Conservation (phyloP, 805 yeast genomes). For the Kodamaea jinghongensis region DNA sequence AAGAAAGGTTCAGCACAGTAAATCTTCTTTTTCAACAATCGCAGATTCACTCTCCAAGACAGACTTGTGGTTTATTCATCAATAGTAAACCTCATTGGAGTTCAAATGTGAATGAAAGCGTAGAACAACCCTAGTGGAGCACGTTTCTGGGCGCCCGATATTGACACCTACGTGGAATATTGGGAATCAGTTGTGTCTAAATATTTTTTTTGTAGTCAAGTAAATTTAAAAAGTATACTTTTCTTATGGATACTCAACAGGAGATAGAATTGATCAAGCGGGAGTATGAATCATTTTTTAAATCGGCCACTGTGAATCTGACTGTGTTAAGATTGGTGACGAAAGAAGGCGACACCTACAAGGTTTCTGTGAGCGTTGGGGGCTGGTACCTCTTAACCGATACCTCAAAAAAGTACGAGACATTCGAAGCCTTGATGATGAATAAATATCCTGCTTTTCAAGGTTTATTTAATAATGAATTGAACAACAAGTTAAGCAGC, state of each 20-base stretch:
- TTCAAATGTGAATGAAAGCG: conserved; percentile 34
- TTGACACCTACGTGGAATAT: conserved; percentile 38
- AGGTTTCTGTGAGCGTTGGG: conserved; percentile 21
- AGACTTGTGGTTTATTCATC: background rate
- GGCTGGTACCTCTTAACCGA: conserved; percentile 25
- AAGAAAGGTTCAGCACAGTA: background rate
- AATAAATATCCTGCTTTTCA: conserved; percentile 21
- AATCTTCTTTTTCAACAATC: conserved; percentile 6
- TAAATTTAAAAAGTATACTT: background rate
- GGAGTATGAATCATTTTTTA: conserved; percentile 24
- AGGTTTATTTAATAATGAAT: conserved; percentile 16
- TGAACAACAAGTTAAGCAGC: conserved; percentile 17
- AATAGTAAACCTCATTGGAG: conserved; percentile 13
- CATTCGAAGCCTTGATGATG: conserved; percentile 34
- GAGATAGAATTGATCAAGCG: conserved; percentile 19
- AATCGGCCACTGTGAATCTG: conserved; percentile 12
- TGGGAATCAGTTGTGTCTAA: conserved; percentile 48
- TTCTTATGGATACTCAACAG: conserved; percentile 10
- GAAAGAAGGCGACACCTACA: conserved; percentile 13
- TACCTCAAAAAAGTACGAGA: conserved; percentile 15
- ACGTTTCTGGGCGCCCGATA: conserved; percentile 49
- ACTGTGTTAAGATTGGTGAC: conserved; percentile 14
- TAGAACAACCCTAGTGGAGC: conserved; percentile 39
- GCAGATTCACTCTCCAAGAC: conserved; percentile 24
- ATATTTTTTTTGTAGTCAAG: conserved; percentile 14